These are phyloP conservation scores for Wickerhamiella nectarea DNA, from an alignment of 805 yeast genomes.

Conservation along the genomic window DNA sequence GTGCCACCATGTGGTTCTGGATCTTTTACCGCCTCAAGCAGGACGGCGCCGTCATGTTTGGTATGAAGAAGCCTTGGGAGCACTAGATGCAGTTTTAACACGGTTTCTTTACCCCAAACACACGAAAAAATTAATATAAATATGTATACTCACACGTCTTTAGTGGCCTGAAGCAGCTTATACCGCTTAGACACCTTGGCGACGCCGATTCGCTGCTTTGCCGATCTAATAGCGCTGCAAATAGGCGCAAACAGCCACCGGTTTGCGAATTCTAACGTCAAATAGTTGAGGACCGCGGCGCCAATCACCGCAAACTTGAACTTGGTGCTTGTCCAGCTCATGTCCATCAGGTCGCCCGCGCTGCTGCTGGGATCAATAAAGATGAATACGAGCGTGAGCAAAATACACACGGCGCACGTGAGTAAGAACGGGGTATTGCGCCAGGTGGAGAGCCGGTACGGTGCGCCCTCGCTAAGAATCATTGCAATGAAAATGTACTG, in stretches of 20 bases:
- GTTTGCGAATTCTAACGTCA: conserved; percentile 34
- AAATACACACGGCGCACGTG: conserved; percentile 40
- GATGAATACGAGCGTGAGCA: conserved; percentile 44
- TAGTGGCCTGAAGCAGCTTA: conserved; percentile 22
- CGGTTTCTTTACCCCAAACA: no score
- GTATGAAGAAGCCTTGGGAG: conserved; percentile 32
- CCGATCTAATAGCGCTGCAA: conserved; percentile 9
- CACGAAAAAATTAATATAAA: no score
- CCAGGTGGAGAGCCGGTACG: conserved; percentile 66
- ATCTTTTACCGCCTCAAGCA: conserved; percentile 66
- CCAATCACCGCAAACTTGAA: conserved; percentile 33
- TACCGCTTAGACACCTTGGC: conserved; percentile 25
- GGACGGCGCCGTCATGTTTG: conserved; percentile 30
- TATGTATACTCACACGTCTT: neutral
- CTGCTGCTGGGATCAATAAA: conserved; percentile 33
- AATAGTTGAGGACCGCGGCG: conserved; percentile 38
- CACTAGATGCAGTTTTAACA: conserved; percentile 23
- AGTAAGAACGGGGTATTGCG: conserved; percentile 55
- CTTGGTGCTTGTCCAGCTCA: conserved; percentile 42
- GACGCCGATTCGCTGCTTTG: conserved; percentile 15
- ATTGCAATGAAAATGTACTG: conserved; percentile 80
- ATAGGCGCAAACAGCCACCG: conserved; percentile 23
- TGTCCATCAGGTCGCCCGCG: conserved; percentile 59
- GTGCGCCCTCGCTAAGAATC: conserved; percentile 83
- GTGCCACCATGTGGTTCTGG: conserved; percentile 87